Evolutionary conservation across 2,329 filamentous ascomycete species (phyloP), one percentile per base, ranked within the genome.

Genomic region (Trichoderma guizhouense): DNA sequence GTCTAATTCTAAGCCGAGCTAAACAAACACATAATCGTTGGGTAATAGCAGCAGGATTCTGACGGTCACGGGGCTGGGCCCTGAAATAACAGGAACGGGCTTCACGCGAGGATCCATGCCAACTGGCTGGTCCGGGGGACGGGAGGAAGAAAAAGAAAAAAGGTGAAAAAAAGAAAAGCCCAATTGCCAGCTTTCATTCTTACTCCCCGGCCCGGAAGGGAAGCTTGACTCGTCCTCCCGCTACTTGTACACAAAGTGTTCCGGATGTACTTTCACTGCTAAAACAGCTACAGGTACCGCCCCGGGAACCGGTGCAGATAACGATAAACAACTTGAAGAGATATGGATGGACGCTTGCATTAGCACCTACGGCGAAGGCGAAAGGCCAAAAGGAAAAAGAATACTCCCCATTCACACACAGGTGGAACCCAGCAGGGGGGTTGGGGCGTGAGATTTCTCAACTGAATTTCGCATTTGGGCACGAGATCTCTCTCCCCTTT

Each of bases 31-130:
- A 39, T 60, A 47, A 43, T 67, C 51, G 51, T 67, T 58, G 53
- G 34, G 65, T 68, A 68, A 68, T 68, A 15, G 30, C 3, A 24
- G 51, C 24, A 30, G 30, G 24, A 53, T 69, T 62, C 32, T 53
- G 3, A 26, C n/a, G 57, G 66, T 69, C 66, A 69, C 57, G 66
- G 34, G 66, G 66, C 66, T 62, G 36, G 28, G 12, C 53, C 36
- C 24, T 61, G 36, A 69, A 69, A 69, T 69, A 51, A 60, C 66
- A 69, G 66, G 39, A 34, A 62, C 66, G n/a, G 34, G n/a, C 36
- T 32, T 66, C 21, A 39, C 36, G 55, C 39, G 8, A 53, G n/a
- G n/a, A 51, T 53, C 66, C 66, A 69, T 69, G 66, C 57, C 65
- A 68, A 43, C 21, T 28, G 43, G 43, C 15, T 28, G 30, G 24